These are phyloP conservation scores for Phellopilus nigrolimitatus DNA, from an alignment of 1,284 basidiomycete species.

Conservation along the genomic window DNA sequence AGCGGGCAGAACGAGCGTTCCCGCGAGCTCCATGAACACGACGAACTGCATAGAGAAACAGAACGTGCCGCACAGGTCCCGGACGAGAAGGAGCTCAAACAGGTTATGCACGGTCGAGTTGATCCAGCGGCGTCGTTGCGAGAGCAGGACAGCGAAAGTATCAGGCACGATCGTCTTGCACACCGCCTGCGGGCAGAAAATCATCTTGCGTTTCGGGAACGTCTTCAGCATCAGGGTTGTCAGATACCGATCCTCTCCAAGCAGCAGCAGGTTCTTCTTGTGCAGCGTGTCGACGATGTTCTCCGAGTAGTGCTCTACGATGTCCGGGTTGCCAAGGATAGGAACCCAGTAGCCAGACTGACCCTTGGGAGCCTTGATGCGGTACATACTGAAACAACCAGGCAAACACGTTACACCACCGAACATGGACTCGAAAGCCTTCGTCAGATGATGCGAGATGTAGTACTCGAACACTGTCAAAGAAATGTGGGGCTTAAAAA, in stretches of 20 bases:
- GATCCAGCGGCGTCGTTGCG: constrained; percentile 98
- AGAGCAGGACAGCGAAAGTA: constrained; percentile 89
- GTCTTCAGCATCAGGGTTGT: constrained; percentile 96
- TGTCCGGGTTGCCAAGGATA: constrained; percentile 94
- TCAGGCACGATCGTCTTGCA: constrained; percentile 98
- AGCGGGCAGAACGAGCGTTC: constrained; percentile 94
- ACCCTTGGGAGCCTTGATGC: constrained; percentile 96
- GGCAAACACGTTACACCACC: constrained; percentile 99
- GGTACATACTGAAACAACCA: constrained; percentile 99
- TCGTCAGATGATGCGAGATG: constrained; percentile 98
- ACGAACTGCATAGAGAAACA: constrained; percentile 99
- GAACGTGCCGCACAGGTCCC: constrained; percentile 93
- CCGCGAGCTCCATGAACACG: constrained; percentile 95
- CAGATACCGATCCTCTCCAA: constrained; percentile 98
- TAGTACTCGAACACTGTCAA: constrained; percentile 94
- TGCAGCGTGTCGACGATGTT: constrained; percentile 97
- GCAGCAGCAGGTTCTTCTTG: constrained; percentile 97
- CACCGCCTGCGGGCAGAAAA: constrained; percentile 97
- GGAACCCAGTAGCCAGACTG: constrained; percentile 96
- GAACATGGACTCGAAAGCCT: constrained; percentile 99
- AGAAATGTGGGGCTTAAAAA: constrained; percentile 19
- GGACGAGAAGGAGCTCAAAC: constrained; percentile 88
- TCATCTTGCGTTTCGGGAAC: constrained; percentile 98
- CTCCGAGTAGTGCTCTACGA: constrained; percentile 97
- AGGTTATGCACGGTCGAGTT: constrained; percentile 99